These are phyloP conservation scores for Corinectria fuckeliana DNA, from an alignment of 2,329 filamentous ascomycete genomes.

Conservation along the genomic window DNA sequence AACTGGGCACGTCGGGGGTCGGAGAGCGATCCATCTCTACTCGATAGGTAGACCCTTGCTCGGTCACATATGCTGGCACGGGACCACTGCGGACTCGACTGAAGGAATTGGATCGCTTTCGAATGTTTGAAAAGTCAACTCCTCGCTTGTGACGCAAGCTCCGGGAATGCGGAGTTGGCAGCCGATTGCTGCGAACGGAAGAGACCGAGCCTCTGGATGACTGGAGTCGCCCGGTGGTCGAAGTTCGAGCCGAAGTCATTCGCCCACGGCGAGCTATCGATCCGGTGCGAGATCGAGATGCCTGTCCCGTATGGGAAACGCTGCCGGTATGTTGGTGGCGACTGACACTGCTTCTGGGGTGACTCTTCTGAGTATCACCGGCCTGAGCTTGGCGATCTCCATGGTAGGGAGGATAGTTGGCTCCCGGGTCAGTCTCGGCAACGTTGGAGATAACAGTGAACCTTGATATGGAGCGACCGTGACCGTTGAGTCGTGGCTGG, in stretches of 20 bases:
- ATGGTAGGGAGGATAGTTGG: constrained; percentile 85
- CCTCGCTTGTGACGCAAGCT: constrained; percentile 57
- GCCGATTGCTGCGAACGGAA: constrained; percentile 56
- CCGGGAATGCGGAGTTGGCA: constrained; percentile 50
- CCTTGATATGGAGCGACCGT: constrained; percentile 62
- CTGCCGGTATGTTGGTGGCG: constrained; percentile 50
- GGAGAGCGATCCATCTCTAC: constrained; percentile 33
- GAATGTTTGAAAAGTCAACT: constrained; percentile 61
- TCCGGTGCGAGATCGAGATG: constrained; percentile 45
- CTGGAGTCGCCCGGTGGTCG: constrained; percentile 40
- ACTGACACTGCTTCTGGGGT: constrained; percentile 73
- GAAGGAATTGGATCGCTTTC: constrained; percentile 47
- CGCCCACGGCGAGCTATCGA: constrained; percentile 43
- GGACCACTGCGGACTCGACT: constrained; percentile 29
- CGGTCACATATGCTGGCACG: constrained; percentile 26
- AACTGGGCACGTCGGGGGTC: constrained; percentile 41
- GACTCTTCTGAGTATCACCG: constrained; percentile 58
- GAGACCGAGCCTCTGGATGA: constrained; percentile 53
- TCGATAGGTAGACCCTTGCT: constrained; percentile 28
- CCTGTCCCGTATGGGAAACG: constrained; percentile 34
- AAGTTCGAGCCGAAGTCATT: constrained; percentile 38
- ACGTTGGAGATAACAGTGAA: constrained; percentile 72
- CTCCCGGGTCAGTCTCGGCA: constrained; percentile 57
- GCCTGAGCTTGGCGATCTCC: constrained; percentile 62
- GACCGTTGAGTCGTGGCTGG: constrained; percentile 52